Evolutionary conservation across 257 asterid genomes (phyloP).

Genomic region (Plectranthus barbatus): DNA sequence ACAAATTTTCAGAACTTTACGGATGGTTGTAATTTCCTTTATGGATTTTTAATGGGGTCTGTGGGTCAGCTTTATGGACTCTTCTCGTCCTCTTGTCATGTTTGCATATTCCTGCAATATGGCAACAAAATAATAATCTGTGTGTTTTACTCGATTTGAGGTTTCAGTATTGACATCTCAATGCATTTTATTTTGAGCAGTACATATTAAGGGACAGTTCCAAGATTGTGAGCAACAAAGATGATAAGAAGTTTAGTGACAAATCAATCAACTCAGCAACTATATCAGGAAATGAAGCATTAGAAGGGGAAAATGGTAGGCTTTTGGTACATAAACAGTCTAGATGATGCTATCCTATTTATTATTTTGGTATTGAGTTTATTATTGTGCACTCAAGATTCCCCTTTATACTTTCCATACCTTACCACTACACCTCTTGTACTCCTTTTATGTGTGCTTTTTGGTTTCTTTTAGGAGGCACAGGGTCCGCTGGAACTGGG

Average conservation of each 20-base stretch:
- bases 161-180: conserved; percentile 1
- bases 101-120: background rate
- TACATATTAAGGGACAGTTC: conserved; percentile 58
- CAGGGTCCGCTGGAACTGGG: conserved; percentile 41
- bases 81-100: background rate
- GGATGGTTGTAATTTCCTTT: background rate
- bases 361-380: background rate
- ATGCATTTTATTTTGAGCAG: conserved; percentile 31
- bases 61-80: background rate
- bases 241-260: conserved; percentile 36
- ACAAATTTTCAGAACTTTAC: background rate
- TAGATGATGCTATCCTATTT: background rate
- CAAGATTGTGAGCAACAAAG: conserved; percentile 46
- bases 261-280: conserved; percentile 38
- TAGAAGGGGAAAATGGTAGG: conserved; percentile 55
- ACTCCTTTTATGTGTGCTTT: conserved; percentile 7
- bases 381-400: background rate
- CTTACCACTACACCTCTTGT: background rate
- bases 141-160: background rate
- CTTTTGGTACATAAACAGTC: background rate
- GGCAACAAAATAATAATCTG: background rate
- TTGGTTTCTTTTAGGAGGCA: conserved; percentile 26
- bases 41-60: background rate
- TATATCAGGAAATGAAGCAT: conserved; percentile 32
- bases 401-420: background rate